phyloP scores from a whole-genome alignment of 345 rosid species.

The Geranium rotundifolium region DNA sequence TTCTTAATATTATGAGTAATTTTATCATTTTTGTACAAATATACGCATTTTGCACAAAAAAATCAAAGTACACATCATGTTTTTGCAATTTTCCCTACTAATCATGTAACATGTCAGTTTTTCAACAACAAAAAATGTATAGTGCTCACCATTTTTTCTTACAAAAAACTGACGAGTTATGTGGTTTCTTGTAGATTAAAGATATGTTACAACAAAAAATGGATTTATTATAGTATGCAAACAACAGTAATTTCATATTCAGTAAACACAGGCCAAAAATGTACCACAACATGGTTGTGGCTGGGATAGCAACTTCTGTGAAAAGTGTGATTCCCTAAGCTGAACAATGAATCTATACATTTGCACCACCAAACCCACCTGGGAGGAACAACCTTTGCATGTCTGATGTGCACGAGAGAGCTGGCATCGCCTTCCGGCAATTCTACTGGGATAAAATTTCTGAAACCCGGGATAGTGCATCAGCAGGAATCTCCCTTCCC shows the following conservation, averaged over 20 bases:
- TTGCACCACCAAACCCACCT: neutral
- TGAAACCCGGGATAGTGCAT: slow-evolving; percentile 56
- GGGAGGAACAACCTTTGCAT: too few species aligned
- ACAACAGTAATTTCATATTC: neutral
- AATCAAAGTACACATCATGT: too few species aligned
- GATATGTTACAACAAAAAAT: neutral
- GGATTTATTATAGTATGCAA: too few species aligned
- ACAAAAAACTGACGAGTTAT: too few species aligned
- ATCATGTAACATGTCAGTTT: too few species aligned
- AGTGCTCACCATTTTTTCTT: too few species aligned
- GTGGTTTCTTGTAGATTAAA: too few species aligned
- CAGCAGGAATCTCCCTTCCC: slow-evolving; percentile 76
- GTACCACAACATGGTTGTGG: neutral
- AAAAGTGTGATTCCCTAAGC: neutral
- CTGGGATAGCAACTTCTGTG: neutral
- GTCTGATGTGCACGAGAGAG: neutral
- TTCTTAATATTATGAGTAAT: too few species aligned
- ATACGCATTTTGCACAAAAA: too few species aligned
- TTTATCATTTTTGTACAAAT: too few species aligned
- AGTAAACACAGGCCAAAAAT: neutral
- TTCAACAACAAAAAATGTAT: too few species aligned
- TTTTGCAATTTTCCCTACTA: too few species aligned
- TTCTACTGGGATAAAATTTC: slow-evolving; percentile 47
- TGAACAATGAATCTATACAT: neutral
- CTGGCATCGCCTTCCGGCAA: neutral